Percentiles rank a stretch among this genome's conserved stretches.
phyloP scores from a whole-genome alignment of 208 protist genomes.

The Leishmania guyanensis region DNA sequence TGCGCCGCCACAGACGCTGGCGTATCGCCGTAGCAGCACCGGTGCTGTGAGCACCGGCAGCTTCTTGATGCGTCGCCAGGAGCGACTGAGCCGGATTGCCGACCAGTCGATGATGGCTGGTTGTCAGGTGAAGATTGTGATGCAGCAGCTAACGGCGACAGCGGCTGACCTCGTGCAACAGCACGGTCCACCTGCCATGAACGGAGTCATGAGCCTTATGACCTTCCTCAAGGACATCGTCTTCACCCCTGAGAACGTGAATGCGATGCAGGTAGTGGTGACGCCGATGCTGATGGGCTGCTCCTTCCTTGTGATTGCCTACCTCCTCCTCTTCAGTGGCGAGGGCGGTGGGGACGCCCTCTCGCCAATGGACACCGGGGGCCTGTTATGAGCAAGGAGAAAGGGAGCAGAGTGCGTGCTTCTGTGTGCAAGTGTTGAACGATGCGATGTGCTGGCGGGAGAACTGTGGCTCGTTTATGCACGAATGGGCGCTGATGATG shows the following conservation, averaged over 20 bases:
- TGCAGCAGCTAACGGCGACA: conserved; percentile 9
- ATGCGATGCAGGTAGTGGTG: conserved; percentile 30
- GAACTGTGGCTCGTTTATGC: neutral
- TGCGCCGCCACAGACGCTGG: conserved; percentile 24
- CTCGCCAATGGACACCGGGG: conserved; percentile 1
- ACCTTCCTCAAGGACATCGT: conserved; percentile 23
- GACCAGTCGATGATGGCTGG: conserved; percentile 9
- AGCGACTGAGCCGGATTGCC: conserved; percentile 6
- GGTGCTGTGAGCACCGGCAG: neutral
- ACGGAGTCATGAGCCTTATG: conserved; percentile 8
- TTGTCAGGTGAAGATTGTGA: conserved; percentile 8
- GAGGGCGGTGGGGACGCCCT: conserved; percentile 10
- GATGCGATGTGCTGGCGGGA: neutral
- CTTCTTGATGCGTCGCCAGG: neutral
- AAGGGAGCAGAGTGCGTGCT: neutral
- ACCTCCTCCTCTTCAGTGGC: conserved; percentile 23
- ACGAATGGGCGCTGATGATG: neutral
- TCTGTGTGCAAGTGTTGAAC: neutral
- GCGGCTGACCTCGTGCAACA: conserved; percentile 16
- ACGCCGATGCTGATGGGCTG: conserved; percentile 32
- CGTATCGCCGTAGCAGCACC: conserved; percentile 12
- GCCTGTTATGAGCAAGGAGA: neutral
- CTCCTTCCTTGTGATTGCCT: conserved; percentile 12
- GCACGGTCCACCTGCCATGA: conserved; percentile 25
- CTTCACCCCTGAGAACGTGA: conserved; percentile 41